Evolutionary conservation across 257 asterid species (phyloP).

Genomic region (Solanum lycopersicoides): DNA sequence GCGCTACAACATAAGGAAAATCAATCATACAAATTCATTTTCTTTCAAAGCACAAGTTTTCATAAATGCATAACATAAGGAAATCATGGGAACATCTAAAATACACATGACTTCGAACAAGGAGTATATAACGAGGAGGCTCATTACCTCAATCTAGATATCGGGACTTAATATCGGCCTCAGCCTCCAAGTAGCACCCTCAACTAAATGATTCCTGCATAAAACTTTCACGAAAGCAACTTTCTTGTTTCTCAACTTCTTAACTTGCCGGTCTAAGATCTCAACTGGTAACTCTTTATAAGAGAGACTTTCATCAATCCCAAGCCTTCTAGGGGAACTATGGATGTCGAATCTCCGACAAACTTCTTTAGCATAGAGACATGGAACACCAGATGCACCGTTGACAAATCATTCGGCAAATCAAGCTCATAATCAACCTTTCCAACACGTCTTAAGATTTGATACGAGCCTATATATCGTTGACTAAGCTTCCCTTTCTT

Average conservation of each 20-base stretch:
- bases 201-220: background rate
- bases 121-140: background rate
- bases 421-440: background rate
- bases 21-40: too few species aligned
- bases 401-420: too few species aligned
- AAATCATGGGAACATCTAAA: background rate
- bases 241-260: background rate
- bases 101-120: background rate
- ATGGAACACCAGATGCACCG: background rate
- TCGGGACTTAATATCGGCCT: background rate
- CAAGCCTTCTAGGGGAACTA: too few species aligned
- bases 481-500: too few species aligned
- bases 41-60: too few species aligned
- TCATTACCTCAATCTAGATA: background rate
- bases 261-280: background rate
- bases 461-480: background rate
- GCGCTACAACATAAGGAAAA: too few species aligned
- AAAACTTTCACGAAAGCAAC: background rate
- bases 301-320: too few species aligned
- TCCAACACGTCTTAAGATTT: background rate
- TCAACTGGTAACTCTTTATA: background rate
- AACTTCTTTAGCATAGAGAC: background rate
- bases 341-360: background rate
- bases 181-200: background rate
- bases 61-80: background rate